A percentile compares a stretch with the other conserved stretches of the same genome.
These are phyloP conservation scores for Aspergillus arachidicola DNA, from an alignment of 2,329 filamentous ascomycete species.

Conservation along the genomic window DNA sequence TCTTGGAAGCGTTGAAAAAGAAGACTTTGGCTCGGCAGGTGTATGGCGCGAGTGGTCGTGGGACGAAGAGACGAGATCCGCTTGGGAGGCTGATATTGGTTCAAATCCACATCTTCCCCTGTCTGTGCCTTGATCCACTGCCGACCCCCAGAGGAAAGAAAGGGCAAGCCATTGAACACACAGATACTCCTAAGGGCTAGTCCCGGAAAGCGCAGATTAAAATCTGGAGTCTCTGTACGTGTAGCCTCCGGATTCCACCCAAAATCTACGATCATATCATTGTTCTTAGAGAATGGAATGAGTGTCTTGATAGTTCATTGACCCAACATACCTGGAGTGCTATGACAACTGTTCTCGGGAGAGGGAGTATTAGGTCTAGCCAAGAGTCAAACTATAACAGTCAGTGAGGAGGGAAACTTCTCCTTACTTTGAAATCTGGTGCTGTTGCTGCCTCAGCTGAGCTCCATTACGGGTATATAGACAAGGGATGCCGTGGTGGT, in stretches of 20 bases:
- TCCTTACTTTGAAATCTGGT: background rate
- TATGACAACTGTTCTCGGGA: too few relatives aligned
- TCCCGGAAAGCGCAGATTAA: conserved; percentile 1
- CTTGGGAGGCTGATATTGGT: background rate
- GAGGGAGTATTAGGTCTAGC: too few relatives aligned
- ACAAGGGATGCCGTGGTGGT: conserved; percentile 13
- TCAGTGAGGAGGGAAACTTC: background rate
- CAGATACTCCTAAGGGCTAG: conserved; percentile 13
- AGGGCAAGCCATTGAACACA: conserved; percentile 13
- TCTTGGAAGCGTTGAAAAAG: background rate
- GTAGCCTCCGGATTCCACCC: background rate
- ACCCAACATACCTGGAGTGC: too few relatives aligned
- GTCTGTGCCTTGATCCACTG: conserved; percentile 14
- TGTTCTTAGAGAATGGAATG: background rate
- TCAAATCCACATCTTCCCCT: conserved; percentile 8
- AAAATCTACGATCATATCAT: too few relatives aligned
- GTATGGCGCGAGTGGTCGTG: background rate
- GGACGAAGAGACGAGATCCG: too few relatives aligned
- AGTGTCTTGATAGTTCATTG: too few relatives aligned
- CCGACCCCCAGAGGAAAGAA: conserved; percentile 11
- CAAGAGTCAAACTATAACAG: too few relatives aligned
- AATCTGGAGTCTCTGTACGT: background rate
- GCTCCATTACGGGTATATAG: conserved; percentile 8
- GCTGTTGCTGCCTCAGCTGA: background rate
- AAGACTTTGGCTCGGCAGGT: background rate